A percentile compares a stretch with the other conserved stretches of the same genome.
These are phyloP conservation scores for Didymella keratinophila DNA, from an alignment of 2,329 filamentous ascomycete genomes.

Conservation along the genomic window DNA sequence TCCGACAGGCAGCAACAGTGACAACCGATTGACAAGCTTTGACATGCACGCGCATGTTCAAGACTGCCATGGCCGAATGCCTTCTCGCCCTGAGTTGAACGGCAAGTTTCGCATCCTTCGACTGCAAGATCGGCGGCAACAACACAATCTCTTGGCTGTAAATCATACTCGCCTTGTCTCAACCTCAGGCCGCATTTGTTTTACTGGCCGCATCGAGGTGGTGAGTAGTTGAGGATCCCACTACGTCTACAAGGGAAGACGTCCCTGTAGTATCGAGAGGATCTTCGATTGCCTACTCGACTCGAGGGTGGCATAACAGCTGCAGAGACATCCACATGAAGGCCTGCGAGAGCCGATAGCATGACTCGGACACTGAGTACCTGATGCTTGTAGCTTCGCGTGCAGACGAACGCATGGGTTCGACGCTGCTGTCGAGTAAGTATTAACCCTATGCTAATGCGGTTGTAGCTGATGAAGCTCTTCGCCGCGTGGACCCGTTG, in stretches of 20 bases:
- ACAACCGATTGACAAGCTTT: background rate
- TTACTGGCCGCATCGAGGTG: constrained; percentile 7
- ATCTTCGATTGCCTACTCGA: background rate
- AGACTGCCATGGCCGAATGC: background rate
- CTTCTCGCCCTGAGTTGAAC: background rate
- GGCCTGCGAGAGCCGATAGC: background rate
- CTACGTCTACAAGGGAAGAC: background rate
- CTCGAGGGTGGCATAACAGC: background rate
- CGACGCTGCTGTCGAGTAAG: background rate
- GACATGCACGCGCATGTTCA: background rate
- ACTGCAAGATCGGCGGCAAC: constrained; percentile 12
- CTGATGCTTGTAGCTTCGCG: background rate
- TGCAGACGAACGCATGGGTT: background rate
- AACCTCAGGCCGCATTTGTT: constrained; percentile 14
- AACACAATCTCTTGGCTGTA: constrained; percentile 11
- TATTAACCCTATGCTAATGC: background rate
- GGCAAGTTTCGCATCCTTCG: constrained; percentile 9
- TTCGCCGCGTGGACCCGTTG: background rate
- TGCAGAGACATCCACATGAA: background rate
- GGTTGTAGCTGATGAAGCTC: background rate
- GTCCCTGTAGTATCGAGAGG: background rate
- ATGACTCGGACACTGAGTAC: background rate
- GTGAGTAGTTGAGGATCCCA: background rate
- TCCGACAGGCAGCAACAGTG: constrained; percentile 1
- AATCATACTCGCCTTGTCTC: constrained; percentile 20